Percentiles rank a stretch among this genome's conserved stretches.
phyloP scores from a whole-genome alignment of 345 rosid species.

The Eucalyptus erythrocorys region DNA sequence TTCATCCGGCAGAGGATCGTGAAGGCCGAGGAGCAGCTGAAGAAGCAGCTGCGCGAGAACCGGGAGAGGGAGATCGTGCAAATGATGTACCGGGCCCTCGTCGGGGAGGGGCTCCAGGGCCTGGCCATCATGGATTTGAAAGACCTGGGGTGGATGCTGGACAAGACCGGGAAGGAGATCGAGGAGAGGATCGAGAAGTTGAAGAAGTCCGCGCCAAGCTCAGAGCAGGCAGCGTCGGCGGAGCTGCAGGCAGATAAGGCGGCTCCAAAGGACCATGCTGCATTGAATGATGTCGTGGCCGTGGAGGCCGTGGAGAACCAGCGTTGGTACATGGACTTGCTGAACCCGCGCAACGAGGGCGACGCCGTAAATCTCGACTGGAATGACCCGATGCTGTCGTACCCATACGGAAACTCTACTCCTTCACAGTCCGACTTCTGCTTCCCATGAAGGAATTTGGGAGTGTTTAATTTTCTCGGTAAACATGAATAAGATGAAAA shows the following conservation, averaged over 20 bases:
- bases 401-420: background rate
- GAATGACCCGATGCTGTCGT: background rate
- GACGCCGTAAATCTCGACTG: background rate
- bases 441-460: background rate
- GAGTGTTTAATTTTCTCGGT: background rate
- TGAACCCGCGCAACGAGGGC: background rate
- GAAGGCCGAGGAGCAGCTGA: constrained; percentile 17
- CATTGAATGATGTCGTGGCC: background rate
- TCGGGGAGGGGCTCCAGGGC: background rate
- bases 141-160: background rate
- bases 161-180: background rate
- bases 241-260: background rate
- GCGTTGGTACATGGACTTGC: background rate
- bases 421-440: background rate
- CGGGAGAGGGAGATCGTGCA: constrained; percentile 9
- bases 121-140: background rate
- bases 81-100: background rate
- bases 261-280: background rate
- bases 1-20: constrained; percentile 16
- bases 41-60: constrained; percentile 6
- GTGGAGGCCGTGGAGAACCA: background rate
- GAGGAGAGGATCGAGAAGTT: background rate
- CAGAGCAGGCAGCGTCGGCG: background rate
- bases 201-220: background rate
- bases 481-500: background rate